Evolutionary conservation across 805 yeast species (phyloP).

Genomic region (Cyberlindnera galapagoensis): DNA sequence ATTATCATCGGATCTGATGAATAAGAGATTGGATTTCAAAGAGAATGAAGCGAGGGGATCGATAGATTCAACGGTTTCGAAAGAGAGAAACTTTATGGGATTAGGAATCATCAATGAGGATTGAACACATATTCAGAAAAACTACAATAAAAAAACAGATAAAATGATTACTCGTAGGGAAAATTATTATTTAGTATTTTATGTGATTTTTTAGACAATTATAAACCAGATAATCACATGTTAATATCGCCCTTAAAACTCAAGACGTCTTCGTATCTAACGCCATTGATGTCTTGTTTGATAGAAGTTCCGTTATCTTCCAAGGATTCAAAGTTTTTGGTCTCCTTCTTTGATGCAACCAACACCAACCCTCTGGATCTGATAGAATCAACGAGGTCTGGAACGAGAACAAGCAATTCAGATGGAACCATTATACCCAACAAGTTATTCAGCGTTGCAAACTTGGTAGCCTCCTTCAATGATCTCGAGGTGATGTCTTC

Average conservation of each 20-base stretch:
- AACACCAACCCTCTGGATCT: conserved; percentile 76
- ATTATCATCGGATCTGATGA: too few species aligned
- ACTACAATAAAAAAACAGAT: too few species aligned
- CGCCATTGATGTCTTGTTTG: conserved; percentile 47
- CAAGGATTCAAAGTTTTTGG: conserved; percentile 12
- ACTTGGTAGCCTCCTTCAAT: conserved; percentile 73
- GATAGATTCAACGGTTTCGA: too few species aligned
- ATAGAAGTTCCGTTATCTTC: conserved; percentile 5
- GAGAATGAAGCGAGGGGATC: too few species aligned
- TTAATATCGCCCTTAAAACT: conserved; percentile 59
- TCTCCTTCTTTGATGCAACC: conserved; percentile 54
- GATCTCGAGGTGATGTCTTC: conserved; percentile 52
- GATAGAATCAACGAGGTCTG: conserved; percentile 67
- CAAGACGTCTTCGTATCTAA: conserved; percentile 54
- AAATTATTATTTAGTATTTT: too few species aligned
- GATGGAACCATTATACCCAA: conserved; percentile 78
- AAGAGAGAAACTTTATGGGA: too few species aligned
- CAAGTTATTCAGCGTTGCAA: conserved; percentile 76
- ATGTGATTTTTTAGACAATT: too few species aligned
- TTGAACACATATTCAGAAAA: too few species aligned
- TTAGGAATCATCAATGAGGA: too few species aligned
- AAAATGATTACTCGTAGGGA: too few species aligned
- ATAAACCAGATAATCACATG: conserved; percentile 24
- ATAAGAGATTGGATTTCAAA: too few species aligned
- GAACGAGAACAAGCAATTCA: conserved; percentile 64